Conservation (phyloP, 2,329 filamentous ascomycete genomes). For the Neofusicoccum sp. region DNA sequence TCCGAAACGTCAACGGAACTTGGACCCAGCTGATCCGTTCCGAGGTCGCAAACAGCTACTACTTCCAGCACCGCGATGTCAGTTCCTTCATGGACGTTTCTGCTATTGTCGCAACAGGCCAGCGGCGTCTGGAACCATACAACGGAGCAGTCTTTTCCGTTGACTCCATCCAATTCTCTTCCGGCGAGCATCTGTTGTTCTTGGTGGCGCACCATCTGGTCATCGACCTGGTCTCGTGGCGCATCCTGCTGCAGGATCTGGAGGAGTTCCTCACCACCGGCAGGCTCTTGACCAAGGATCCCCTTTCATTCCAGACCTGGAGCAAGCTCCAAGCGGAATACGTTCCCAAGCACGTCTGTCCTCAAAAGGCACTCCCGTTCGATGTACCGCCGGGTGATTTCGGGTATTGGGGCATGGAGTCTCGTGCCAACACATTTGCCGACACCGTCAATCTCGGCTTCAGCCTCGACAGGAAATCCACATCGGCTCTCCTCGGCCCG, state of each 20-base stretch:
- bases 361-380: conserved; percentile 25
- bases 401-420: conserved; percentile 40
- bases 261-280: conserved; percentile 32
- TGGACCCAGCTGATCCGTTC: conserved; percentile 31
- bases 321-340: conserved; percentile 28
- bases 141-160: background rate
- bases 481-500: conserved; percentile 21
- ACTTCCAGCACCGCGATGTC: background rate
- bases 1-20: conserved; percentile 25
- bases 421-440: conserved; percentile 31
- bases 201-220: conserved; percentile 31
- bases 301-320: conserved; percentile 40
- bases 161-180: conserved; percentile 18
- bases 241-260: conserved; percentile 38
- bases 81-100: background rate
- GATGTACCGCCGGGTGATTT: conserved; percentile 30
- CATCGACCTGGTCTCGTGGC: conserved; percentile 42
- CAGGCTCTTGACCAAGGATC: conserved; percentile 27
- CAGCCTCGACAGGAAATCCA: conserved; percentile 30
- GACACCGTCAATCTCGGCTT: conserved; percentile 35
- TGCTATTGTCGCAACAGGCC: background rate
- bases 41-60: background rate
- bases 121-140: conserved; percentile 1
- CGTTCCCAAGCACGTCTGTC: conserved; percentile 25
- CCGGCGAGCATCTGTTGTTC: conserved; percentile 1